Conservation (phyloP, 495 filamentous ascomycete genomes). For the Xylaria acuta region DNA sequence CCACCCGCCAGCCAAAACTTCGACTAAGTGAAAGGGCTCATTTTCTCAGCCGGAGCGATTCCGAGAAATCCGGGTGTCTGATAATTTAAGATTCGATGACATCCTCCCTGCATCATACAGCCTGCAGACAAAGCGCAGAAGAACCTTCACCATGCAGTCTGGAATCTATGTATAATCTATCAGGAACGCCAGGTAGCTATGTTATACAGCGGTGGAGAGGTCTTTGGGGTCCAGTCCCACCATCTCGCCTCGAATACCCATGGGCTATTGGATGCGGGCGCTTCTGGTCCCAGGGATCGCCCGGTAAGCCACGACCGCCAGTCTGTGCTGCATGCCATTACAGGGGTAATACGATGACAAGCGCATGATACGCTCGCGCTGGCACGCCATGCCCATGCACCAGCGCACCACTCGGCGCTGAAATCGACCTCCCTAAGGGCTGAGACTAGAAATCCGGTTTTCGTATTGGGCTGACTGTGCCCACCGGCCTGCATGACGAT, state of each 20-base stretch:
- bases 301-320: slow-evolving; percentile 14
- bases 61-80: not conserved
- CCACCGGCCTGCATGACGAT: slow-evolving; percentile 24
- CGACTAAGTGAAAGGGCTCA: not conserved
- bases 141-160: slow-evolving; percentile 9
- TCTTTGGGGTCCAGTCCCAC: slow-evolving; percentile 11
- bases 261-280: not conserved
- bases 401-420: slow-evolving; percentile 17
- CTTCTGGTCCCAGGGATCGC: slow-evolving; percentile 15
- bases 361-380: slow-evolving; percentile 20
- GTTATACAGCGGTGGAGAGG: slow-evolving; percentile 9
- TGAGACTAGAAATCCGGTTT: slow-evolving; percentile 19
- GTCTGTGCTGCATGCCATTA: slow-evolving; percentile 14
- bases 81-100: not conserved
- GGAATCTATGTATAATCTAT: not conserved
- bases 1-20: not conserved
- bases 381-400: slow-evolving; percentile 11
- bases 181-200: not conserved
- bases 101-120: slow-evolving; percentile 4
- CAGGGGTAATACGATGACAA: slow-evolving; percentile 29
- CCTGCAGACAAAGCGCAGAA: slow-evolving; percentile 1
- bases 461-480: slow-evolving; percentile 25
- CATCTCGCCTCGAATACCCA: not conserved
- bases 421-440: slow-evolving; percentile 4
- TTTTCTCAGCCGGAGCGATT: not conserved